Evolutionary conservation across 2,329 filamentous ascomycete genomes (phyloP), one percentile per base, ranked within the genome.

Genomic region (Endoconidiophora polonica): DNA sequence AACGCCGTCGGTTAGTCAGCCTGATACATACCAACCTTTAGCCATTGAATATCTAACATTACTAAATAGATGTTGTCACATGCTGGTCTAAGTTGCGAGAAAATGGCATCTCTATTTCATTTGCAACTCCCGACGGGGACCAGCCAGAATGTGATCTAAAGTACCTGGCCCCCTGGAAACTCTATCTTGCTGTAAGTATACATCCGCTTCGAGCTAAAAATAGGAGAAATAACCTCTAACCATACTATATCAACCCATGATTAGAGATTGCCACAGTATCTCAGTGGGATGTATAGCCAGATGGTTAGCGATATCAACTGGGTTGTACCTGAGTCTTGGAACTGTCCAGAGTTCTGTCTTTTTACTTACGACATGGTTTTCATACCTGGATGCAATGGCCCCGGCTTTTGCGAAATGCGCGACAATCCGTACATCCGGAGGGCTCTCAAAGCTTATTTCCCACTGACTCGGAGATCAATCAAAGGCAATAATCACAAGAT

Each of bases 231-330:
- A 22, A 24, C 36, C 10, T 9, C 24, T 43, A 36, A 49, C 18
- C 38, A 18, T 33, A 14, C 12, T 12, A 36, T 38, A 38, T 22
- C 1, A 14, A 18, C 23, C 12, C 14, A 9, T 20, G 5, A n/a
- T 16, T n/a, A 53, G 51, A 44, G 51, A 26, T n/a, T 49, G n/a
- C 51, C 51, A 3, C 47, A 53, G 16, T 49, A 49, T 23, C 51
- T 53, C 4, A 23, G 29, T 10, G 18, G 33, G n/a, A 36, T 43
- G 37, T 53, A 53, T 9, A 42, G 39, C 14, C 42, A 46, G 29
- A 53, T 53, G 51, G 26, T 39, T 5, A 22, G 22, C 9, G 47
- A 50, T 24, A 46, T 44, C 16, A 49, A 49, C 33, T 53, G 51
- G 42, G 18, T 37, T 23, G 26, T n/a, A 4, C 51, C 47, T 7